Percentiles rank a stretch among this genome's conserved stretches.
These are phyloP conservation scores for Tetrapisispora arboricola DNA, from an alignment of 805 yeast genomes.

Conservation along the genomic window DNA sequence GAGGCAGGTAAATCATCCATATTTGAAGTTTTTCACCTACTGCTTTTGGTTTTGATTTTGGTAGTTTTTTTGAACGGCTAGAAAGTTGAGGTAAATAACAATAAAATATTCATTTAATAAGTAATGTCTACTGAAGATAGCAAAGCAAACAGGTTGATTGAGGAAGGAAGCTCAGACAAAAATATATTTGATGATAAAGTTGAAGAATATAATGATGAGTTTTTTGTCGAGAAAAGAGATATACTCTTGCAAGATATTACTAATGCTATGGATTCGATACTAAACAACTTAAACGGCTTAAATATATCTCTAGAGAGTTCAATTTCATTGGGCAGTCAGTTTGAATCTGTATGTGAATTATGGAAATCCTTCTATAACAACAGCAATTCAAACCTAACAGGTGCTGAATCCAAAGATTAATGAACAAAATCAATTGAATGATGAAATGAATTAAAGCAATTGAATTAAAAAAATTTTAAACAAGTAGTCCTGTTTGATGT, in stretches of 20 bases:
- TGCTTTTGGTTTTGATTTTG: too few species aligned
- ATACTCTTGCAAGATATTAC: constrained; percentile 24
- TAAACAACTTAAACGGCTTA: constrained; percentile 51
- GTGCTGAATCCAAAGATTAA: constrained; percentile 6
- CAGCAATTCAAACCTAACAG: constrained; percentile 18
- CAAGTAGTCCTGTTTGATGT: too few species aligned
- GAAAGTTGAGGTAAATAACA: too few species aligned
- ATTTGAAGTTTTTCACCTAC: too few species aligned
- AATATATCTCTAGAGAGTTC: constrained; percentile 59
- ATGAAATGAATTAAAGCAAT: too few species aligned
- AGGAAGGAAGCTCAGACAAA: neutral
- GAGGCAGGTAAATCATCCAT: too few species aligned
- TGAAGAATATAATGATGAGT: constrained; percentile 4
- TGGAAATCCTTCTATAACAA: constrained; percentile 61
- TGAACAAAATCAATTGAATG: too few species aligned
- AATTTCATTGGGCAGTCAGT: constrained; percentile 66
- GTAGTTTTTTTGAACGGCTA: too few species aligned
- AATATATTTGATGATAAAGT: neutral
- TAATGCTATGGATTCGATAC: constrained; percentile 49
- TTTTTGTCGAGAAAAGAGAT: constrained; percentile 15
- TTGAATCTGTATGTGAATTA: constrained; percentile 56
- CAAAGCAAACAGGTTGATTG: neutral
- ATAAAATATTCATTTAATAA: too few species aligned
- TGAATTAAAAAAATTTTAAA: too few species aligned
- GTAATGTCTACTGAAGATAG: neutral